Evolutionary conservation across 257 asterid species (phyloP).

Genomic region (Solanum phureja): DNA sequence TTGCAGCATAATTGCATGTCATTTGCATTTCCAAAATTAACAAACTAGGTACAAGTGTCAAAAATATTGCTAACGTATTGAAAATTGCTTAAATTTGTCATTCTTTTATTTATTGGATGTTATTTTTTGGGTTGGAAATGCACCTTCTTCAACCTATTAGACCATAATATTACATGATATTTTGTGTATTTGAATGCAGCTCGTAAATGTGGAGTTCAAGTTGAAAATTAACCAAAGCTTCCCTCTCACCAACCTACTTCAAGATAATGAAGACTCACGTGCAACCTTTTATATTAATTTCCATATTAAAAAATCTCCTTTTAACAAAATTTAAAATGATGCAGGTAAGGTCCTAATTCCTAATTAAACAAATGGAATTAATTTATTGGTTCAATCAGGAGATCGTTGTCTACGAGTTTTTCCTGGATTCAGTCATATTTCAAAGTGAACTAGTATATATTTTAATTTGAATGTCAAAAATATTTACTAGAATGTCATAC

Average conservation of each 20-base stretch:
- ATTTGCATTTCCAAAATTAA: neutral
- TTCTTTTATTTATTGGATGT: neutral
- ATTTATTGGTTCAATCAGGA: too few species aligned
- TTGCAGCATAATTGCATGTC: neutral
- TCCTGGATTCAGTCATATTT: too few species aligned
- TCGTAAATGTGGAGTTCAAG: too few species aligned
- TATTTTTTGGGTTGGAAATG: neutral
- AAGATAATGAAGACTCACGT: neutral
- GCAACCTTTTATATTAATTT: neutral
- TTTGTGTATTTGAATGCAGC: too few species aligned
- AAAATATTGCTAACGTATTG: neutral
- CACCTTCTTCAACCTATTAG: neutral
- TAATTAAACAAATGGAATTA: too few species aligned
- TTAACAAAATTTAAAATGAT: neutral
- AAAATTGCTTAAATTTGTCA: neutral
- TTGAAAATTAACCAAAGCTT: neutral
- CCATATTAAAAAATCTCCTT: neutral
- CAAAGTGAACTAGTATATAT: too few species aligned
- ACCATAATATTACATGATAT: neutral
- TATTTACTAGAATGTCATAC: too few species aligned
- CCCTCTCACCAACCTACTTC: neutral
- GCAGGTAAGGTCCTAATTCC: neutral
- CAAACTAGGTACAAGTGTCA: neutral
- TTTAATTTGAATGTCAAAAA: too few species aligned
- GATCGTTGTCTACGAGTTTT: too few species aligned